These are phyloP conservation scores for Shiraia sp. DNA, from an alignment of 2,329 filamentous ascomycete genomes.

Conservation along the genomic window DNA sequence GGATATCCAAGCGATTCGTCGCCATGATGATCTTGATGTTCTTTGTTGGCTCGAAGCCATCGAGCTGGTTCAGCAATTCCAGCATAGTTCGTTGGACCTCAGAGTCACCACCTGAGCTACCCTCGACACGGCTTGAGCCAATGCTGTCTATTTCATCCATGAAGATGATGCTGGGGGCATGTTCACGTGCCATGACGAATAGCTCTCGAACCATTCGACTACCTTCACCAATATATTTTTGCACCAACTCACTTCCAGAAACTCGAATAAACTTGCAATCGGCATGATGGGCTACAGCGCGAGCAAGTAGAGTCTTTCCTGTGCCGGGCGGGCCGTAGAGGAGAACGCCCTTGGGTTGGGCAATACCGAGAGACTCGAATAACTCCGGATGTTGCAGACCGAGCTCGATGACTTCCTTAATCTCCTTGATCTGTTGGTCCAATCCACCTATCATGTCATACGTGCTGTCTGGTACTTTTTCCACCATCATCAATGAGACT, in stretches of 20 bases:
- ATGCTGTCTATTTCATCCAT: slow-evolving; percentile 99
- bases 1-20: slow-evolving; percentile 95
- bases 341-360: slow-evolving; percentile 95
- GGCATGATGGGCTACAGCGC: slow-evolving; percentile 96
- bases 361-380: slow-evolving; percentile 98
- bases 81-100: slow-evolving; percentile 99
- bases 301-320: slow-evolving; percentile 91
- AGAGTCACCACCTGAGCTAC: slow-evolving; percentile 91
- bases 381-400: slow-evolving; percentile 97
- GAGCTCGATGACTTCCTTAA: slow-evolving; percentile 99
- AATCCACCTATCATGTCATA: slow-evolving; percentile 99
- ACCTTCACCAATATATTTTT: slow-evolving; percentile 99
- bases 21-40: slow-evolving; percentile 99
- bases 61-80: slow-evolving; percentile 95
- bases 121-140: slow-evolving; percentile 94
- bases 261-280: slow-evolving; percentile 99
- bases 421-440: slow-evolving; percentile 99
- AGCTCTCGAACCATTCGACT: slow-evolving; percentile 98
- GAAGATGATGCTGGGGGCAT: slow-evolving; percentile 98
- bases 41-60: slow-evolving; percentile 98
- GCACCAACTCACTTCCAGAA: slow-evolving; percentile 91
- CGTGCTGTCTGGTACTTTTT: slow-evolving; percentile 98
- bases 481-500: slow-evolving; percentile 99
- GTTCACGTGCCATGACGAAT: slow-evolving; percentile 98
- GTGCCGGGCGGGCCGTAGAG: slow-evolving; percentile 97